phyloP scores from a whole-genome alignment of 164 flowering plant genomes.

The Warburgia ugandensis region DNA sequence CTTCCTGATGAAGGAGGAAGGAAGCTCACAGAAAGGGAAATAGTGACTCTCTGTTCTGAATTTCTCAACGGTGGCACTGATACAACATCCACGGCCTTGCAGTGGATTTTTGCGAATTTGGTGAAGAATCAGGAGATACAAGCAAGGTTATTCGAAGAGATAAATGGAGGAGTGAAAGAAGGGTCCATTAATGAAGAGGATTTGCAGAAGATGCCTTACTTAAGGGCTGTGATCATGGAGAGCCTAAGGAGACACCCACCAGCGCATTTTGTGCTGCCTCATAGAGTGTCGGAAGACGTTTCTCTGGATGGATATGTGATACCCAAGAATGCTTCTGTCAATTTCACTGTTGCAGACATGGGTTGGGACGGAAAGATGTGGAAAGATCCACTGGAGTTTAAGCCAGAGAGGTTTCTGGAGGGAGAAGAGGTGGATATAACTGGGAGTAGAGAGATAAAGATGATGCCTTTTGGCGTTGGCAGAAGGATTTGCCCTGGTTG shows the following conservation, averaged over 20 bases:
- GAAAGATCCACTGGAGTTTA: constrained; percentile 29
- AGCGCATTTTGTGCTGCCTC: constrained; percentile 26
- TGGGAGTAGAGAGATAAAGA: constrained; percentile 34
- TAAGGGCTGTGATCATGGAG: constrained; percentile 32
- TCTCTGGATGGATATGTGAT: constrained; percentile 16
- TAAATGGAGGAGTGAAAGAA: constrained; percentile 10
- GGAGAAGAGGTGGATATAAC: constrained; percentile 22
- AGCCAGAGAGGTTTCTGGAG: constrained; percentile 36
- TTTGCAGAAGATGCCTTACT: constrained; percentile 21
- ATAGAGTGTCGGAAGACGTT: constrained; percentile 11
- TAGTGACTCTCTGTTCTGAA: constrained; percentile 26
- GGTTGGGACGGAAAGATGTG: constrained; percentile 20
- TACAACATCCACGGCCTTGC: constrained; percentile 24
- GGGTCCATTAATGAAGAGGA: constrained; percentile 24
- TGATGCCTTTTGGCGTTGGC: constrained; percentile 45
- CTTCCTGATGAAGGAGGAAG: constrained; percentile 26
- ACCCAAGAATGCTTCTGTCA: constrained; percentile 23
- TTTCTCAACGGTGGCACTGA: constrained; percentile 29
- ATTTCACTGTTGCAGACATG: constrained; percentile 30
- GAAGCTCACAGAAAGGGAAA: constrained; percentile 22
- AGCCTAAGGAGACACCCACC: constrained; percentile 35
- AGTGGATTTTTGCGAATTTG: constrained; percentile 31
- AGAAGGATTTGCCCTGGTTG: constrained; percentile 24
- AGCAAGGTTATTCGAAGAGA: constrained; percentile 24
- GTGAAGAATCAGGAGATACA: constrained; percentile 28